phyloP scores from a whole-genome alignment of 768 basidiomycete species.

The Suillus fuscotomentosus region DNA sequence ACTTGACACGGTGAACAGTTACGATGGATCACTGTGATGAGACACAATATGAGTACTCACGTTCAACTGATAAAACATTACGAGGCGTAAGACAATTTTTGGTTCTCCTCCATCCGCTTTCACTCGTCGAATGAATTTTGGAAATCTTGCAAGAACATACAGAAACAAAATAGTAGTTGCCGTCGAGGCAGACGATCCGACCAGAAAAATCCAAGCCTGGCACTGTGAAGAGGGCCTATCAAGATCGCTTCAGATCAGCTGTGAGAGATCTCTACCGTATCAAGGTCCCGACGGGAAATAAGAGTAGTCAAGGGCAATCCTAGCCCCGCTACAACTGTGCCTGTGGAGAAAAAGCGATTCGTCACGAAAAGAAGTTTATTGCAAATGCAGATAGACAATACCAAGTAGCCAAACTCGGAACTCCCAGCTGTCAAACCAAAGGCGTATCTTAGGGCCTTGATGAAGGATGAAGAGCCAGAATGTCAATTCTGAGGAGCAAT shows the following conservation, averaged over 20 bases:
- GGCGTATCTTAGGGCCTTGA: conserved; percentile 66
- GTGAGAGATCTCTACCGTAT: conserved; percentile 41
- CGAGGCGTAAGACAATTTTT: conserved; percentile 68
- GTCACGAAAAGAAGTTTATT: conserved; percentile 13
- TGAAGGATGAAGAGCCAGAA: conserved; percentile 85
- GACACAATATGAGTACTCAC: conserved; percentile 39
- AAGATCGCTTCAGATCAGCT: conserved; percentile 7
- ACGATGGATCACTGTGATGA: conserved; percentile 1
- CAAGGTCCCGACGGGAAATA: conserved; percentile 54
- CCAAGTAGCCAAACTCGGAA: conserved; percentile 71
- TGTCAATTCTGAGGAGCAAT: conserved; percentile 51
- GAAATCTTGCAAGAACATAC: conserved; percentile 70
- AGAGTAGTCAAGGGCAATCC: conserved; percentile 74
- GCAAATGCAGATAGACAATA: conserved; percentile 23
- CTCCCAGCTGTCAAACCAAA: conserved; percentile 83
- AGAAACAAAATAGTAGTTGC: conserved; percentile 69
- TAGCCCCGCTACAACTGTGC: conserved; percentile 60
- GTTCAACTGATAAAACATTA: conserved; percentile 77
- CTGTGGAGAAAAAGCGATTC: conserved; percentile 32
- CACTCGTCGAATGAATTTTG: conserved; percentile 66
- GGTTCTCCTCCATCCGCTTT: conserved; percentile 74
- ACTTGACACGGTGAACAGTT: conserved; percentile 35
- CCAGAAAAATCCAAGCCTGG: conserved; percentile 73
- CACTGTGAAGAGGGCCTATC: conserved; percentile 40
- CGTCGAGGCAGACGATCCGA: conserved; percentile 65